A percentile compares a stretch with the other conserved stretches of the same genome.
Evolutionary conservation across 23 red algal species (phyloP).

Genomic region (Pyropia yezoensis): DNA sequence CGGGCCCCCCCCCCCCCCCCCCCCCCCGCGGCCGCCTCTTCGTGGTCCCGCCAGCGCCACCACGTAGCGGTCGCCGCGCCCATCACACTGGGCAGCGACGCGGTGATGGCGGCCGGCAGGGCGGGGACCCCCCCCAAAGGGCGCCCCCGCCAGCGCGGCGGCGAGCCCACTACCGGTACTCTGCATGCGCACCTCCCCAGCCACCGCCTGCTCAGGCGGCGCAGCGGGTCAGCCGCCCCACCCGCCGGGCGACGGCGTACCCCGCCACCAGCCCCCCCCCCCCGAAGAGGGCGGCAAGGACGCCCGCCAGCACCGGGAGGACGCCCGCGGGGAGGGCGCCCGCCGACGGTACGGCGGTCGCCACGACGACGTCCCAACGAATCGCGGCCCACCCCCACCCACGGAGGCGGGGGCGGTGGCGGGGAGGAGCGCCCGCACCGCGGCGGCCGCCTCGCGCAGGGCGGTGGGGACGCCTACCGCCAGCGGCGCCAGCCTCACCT

Average conservation of each 20-base stretch:
- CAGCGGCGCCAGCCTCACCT: constrained; percentile 73
- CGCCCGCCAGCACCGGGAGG: constrained; percentile 26
- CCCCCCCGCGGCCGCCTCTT: neutral
- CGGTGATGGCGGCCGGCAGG: constrained; percentile 79
- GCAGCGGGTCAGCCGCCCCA: neutral
- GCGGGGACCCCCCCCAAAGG: constrained; percentile 55
- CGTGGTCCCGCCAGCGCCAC: constrained; percentile 47
- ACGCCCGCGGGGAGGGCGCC: neutral
- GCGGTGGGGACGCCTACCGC: constrained; percentile 40
- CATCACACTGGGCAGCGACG: constrained; percentile 76
- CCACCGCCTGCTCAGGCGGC: constrained; percentile 50
- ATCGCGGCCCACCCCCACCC: constrained; percentile 75
- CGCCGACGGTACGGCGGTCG: constrained; percentile 25
- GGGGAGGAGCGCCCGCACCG: constrained; percentile 26
- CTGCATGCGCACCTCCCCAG: constrained; percentile 96
- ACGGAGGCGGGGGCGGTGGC: constrained; percentile 59
- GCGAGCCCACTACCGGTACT: constrained; percentile 80
- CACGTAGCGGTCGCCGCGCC: constrained; percentile 61
- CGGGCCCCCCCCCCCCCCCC: neutral
- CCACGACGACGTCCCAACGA: constrained; percentile 63
- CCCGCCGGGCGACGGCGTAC: constrained; percentile 36
- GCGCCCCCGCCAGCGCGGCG: constrained; percentile 68
- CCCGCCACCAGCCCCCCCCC: constrained; percentile 62
- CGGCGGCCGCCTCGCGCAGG: constrained; percentile 13
- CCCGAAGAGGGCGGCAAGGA: constrained; percentile 48